Evolutionary conservation across 2,329 filamentous ascomycete genomes (phyloP).

Genomic region (Penicillium sp.): DNA sequence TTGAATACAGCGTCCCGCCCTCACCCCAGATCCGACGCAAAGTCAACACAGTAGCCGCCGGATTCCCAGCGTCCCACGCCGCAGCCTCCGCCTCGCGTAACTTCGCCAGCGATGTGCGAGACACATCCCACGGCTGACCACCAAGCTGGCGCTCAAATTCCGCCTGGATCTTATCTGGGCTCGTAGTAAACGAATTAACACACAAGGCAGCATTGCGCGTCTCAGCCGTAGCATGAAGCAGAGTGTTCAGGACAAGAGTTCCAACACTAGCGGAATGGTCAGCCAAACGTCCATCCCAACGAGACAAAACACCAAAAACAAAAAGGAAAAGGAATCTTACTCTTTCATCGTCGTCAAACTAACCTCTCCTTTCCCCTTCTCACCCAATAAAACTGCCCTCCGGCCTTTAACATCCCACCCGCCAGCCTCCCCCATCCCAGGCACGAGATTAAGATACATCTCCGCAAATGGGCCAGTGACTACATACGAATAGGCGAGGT

Average conservation of each 20-base stretch:
- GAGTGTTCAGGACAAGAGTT: constrained; percentile 60
- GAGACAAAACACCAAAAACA: background rate
- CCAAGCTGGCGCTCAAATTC: constrained; percentile 67
- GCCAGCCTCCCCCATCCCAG: constrained; percentile 46
- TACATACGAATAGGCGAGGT: constrained; percentile 62
- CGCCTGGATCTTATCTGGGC: constrained; percentile 59
- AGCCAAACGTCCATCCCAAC: background rate
- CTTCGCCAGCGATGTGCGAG: constrained; percentile 52
- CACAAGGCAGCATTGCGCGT: constrained; percentile 58
- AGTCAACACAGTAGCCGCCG: constrained; percentile 56
- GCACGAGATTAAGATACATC: constrained; percentile 53
- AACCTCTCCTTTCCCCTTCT: constrained; percentile 56
- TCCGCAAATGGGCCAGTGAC: constrained; percentile 70
- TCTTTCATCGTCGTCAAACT: constrained; percentile 70
- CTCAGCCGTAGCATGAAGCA: constrained; percentile 52
- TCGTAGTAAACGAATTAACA: constrained; percentile 69
- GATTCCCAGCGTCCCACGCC: constrained; percentile 54
- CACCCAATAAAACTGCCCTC: constrained; percentile 60
- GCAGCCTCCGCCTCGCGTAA: constrained; percentile 58
- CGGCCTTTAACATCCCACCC: constrained; percentile 58
- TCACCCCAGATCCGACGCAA: constrained; percentile 69
- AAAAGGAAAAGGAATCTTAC: constrained; percentile 45
- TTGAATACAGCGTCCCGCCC: constrained; percentile 67
- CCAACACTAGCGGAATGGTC: constrained; percentile 54
- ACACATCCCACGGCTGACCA: constrained; percentile 52